phyloP scores from a whole-genome alignment of 2,329 filamentous ascomycete species.

The Geosmithia putterillii region DNA sequence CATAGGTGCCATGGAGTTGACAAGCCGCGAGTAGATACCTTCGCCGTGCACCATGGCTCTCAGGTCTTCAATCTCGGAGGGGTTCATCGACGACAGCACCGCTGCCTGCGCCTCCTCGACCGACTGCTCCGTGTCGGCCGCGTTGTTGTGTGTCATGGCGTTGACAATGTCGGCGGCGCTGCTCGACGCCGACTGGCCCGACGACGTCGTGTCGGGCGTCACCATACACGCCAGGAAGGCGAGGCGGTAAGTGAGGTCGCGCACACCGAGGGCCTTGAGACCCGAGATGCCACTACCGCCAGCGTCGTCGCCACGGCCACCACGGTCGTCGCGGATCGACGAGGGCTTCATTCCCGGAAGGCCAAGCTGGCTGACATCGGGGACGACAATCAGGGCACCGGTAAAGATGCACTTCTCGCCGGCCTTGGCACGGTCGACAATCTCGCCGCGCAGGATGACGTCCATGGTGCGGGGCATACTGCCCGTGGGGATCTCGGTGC shows the following conservation, averaged over 20 bases:
- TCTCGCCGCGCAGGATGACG: constrained; percentile 89
- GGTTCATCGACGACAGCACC: constrained; percentile 75
- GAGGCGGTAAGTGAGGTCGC: constrained; percentile 87
- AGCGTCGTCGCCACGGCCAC: constrained; percentile 61
- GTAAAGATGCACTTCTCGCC: constrained; percentile 98
- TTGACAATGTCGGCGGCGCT: constrained; percentile 69
- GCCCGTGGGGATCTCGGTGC: constrained; percentile 92
- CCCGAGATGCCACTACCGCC: constrained; percentile 79
- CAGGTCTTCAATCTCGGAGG: constrained; percentile 80
- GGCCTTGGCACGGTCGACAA: constrained; percentile 93
- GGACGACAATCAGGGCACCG: constrained; percentile 88
- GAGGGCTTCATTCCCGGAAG: constrained; percentile 77
- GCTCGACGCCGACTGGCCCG: constrained; percentile 56
- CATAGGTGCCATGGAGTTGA: constrained; percentile 90
- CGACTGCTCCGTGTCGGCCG: constrained; percentile 53
- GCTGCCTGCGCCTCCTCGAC: constrained; percentile 82
- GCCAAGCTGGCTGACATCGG: constrained; percentile 88
- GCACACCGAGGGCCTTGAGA: constrained; percentile 83
- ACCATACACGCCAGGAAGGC: constrained; percentile 98
- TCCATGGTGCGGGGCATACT: constrained; percentile 99
- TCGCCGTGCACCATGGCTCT: constrained; percentile 89
- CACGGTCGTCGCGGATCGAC: constrained; percentile 70
- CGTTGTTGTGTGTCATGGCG: constrained; percentile 53
- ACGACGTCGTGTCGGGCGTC: constrained; percentile 71
- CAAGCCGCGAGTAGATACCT: constrained; percentile 85